Evolutionary conservation across 1,284 basidiomycete species (phyloP).

Genomic region (Bondarzewia mesenterica): DNA sequence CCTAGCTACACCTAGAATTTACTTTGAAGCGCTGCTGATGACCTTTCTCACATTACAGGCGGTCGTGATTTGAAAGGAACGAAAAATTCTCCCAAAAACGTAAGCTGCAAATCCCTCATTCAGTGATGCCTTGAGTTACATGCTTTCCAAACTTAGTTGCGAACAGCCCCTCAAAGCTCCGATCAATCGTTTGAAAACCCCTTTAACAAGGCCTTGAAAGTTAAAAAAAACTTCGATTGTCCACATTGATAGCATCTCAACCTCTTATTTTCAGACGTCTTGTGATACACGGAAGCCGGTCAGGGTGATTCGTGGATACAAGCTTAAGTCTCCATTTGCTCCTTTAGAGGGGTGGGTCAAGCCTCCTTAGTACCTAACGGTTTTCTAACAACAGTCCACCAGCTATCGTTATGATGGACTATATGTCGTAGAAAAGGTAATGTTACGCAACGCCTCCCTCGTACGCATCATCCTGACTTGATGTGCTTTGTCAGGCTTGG

Average conservation of each 20-base stretch:
- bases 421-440: constrained; percentile 66
- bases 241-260: too few relatives aligned
- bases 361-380: background rate
- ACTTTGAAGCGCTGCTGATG: background rate
- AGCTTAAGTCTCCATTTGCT: constrained; percentile 59
- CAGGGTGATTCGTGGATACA: constrained; percentile 78
- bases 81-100: constrained; percentile 68
- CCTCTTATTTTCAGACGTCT: constrained; percentile 44
- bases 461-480: background rate
- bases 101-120: constrained; percentile 24
- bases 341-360: constrained; percentile 59
- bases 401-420: constrained; percentile 84
- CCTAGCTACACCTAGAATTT: constrained; percentile 1
- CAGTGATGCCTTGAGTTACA: background rate
- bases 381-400: background rate
- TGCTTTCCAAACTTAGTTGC: constrained; percentile 40
- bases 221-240: constrained; percentile 23
- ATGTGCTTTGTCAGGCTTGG: constrained; percentile 39
- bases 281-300: constrained; percentile 68
- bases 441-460: constrained; percentile 3
- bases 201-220: constrained; percentile 63
- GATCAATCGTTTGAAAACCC: constrained; percentile 70
- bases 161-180: constrained; percentile 75
- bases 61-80: constrained; percentile 80
- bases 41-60: constrained; percentile 30